These are phyloP conservation scores for Scalesia atractyloides DNA, from an alignment of 129 eudicot species.

Conservation along the genomic window DNA sequence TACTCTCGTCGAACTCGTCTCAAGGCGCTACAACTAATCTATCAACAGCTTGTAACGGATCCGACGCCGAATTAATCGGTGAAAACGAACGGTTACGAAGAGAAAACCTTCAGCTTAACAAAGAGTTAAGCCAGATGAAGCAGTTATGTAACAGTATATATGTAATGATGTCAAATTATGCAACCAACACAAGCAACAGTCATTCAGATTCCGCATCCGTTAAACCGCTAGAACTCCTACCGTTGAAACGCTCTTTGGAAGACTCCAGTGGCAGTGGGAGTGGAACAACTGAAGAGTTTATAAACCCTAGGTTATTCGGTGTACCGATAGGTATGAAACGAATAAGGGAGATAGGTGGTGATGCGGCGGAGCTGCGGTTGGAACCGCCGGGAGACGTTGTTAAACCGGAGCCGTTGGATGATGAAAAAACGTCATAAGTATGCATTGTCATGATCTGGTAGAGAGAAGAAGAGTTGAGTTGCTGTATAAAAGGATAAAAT, in stretches of 20 bases:
- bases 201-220: constrained; percentile 30
- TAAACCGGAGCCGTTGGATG: constrained; percentile 74
- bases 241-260: constrained; percentile 44
- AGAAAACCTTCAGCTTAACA: constrained; percentile 70
- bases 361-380: constrained; percentile 46
- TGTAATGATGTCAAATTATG: constrained; percentile 61
- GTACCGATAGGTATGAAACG: constrained; percentile 73
- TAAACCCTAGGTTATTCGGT: constrained; percentile 64
- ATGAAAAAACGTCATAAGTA: constrained; percentile 17
- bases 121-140: constrained; percentile 74
- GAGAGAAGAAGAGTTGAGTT: no score
- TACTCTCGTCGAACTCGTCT: constrained; percentile 69
- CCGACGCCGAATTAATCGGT: constrained; percentile 55
- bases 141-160: constrained; percentile 64
- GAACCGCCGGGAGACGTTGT: constrained; percentile 47
- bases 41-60: constrained; percentile 20
- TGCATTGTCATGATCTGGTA: no score
- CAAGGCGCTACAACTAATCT: constrained; percentile 38
- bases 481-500: no score
- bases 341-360: constrained; percentile 45
- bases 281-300: constrained; percentile 14
- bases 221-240: constrained; percentile 60
- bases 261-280: constrained; percentile 3
- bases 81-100: constrained; percentile 71
- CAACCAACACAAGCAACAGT: constrained; percentile 25